Conservation (phyloP, 768 basidiomycete genomes). For the Trametes elegans region DNA sequence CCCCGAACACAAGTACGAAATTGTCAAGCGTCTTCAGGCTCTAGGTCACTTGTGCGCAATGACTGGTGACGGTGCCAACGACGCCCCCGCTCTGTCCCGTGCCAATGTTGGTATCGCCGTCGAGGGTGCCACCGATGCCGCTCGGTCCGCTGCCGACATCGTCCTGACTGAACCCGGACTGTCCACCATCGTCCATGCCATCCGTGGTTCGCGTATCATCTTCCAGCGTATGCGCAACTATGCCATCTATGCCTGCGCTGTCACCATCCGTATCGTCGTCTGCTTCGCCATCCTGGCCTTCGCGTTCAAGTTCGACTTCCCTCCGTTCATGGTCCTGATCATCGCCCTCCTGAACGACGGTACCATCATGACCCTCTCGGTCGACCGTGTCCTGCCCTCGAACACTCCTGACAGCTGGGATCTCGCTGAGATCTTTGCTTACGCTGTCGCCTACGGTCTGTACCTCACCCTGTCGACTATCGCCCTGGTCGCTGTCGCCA, state of each 20-base stretch:
- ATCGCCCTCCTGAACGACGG: conserved; percentile 97
- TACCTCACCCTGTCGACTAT: conserved; percentile 90
- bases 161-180: conserved; percentile 98
- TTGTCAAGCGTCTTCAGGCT: conserved; percentile 96
- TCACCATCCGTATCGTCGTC: conserved; percentile 98
- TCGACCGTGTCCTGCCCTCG: conserved; percentile 94
- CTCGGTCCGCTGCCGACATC: conserved; percentile 97
- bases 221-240: conserved; percentile 99
- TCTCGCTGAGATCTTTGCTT: conserved; percentile 92
- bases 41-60: conserved; percentile 96
- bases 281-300: conserved; percentile 96
- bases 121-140: conserved; percentile 98
- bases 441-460: conserved; percentile 92
- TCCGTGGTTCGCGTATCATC: conserved; percentile 96
- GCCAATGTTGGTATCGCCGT: conserved; percentile 99
- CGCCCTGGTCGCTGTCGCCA: conserved; percentile 77
- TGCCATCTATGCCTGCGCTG: conserved; percentile 93
- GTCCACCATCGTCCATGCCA: conserved; percentile 98
- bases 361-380: conserved; percentile 97
- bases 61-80: conserved; percentile 99
- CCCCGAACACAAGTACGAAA: conserved; percentile 99
- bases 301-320: conserved; percentile 97
- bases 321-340: conserved; percentile 99
- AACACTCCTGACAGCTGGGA: conserved; percentile 95
- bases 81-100: conserved; percentile 95